A percentile compares a stretch with the other conserved stretches of the same genome.
phyloP scores from a whole-genome alignment of 495 filamentous ascomycete species.

The Barbatosphaeria neglecta region DNA sequence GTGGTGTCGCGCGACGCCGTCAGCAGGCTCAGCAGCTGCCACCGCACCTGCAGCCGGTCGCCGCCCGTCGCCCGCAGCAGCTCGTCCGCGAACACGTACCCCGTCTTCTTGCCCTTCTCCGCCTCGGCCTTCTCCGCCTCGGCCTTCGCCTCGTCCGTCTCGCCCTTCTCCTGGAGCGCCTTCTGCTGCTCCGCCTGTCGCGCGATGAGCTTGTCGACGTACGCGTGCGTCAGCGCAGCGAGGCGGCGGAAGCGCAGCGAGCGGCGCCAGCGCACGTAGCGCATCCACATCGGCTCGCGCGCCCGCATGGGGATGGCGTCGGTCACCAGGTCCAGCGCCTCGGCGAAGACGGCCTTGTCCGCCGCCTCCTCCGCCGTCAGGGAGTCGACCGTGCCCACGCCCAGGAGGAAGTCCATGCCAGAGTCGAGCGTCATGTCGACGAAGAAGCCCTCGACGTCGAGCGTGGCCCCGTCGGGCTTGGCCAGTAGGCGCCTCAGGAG shows the following conservation, averaged over 20 bases:
- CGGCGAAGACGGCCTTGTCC: neutral
- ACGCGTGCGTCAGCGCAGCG: neutral
- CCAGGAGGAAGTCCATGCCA: neutral
- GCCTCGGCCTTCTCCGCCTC: neutral
- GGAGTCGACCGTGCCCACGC: neutral
- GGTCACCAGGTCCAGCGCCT: neutral
- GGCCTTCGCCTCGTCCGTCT: neutral
- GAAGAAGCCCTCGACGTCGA: neutral
- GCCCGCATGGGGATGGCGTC: neutral
- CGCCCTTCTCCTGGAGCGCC: neutral
- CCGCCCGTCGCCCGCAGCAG: neutral
- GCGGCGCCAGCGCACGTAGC: neutral
- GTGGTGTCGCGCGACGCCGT: constrained; percentile 39
- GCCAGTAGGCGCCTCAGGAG: neutral
- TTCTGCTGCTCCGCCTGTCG: neutral
- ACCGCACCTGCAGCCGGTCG: neutral
- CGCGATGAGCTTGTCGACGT: neutral
- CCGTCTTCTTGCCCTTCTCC: neutral
- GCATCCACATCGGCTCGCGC: neutral
- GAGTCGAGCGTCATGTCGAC: neutral
- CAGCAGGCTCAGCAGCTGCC: constrained; percentile 14
- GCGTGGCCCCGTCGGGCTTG: neutral
- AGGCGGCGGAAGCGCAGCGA: neutral
- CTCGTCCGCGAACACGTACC: neutral
- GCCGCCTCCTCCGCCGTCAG: neutral